Evolutionary conservation across 2,329 filamentous ascomycete genomes (phyloP).

Genomic region (Ceratocystis colombiana): DNA sequence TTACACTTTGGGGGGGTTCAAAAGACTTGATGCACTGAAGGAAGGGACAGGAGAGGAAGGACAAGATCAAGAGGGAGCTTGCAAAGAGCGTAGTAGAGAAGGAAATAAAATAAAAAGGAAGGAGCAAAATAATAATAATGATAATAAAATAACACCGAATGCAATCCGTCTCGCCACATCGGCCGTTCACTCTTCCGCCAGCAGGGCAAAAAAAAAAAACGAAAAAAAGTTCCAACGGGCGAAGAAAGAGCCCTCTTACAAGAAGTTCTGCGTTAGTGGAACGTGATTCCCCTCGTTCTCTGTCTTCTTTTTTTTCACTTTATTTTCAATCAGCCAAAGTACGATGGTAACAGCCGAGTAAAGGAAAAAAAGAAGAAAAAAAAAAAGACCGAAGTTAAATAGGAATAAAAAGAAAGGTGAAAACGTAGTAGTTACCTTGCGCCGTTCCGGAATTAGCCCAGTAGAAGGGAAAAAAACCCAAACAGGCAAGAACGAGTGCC

Average conservation of each 20-base stretch:
- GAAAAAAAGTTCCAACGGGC: neutral
- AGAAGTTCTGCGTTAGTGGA: neutral
- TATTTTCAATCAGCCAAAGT: no score
- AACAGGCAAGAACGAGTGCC: constrained; percentile 1
- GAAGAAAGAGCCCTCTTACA: neutral
- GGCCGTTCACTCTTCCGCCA: neutral
- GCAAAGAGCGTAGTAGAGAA: neutral
- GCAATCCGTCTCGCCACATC: neutral
- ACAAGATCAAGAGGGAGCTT: neutral
- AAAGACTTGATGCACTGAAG: neutral
- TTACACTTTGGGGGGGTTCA: neutral
- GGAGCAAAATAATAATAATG: neutral
- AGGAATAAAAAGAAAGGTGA: neutral
- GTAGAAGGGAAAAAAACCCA: neutral
- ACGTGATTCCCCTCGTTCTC: neutral
- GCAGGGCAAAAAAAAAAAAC: neutral
- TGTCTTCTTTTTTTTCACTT: neutral
- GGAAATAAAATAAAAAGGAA: neutral
- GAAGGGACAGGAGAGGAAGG: no score
- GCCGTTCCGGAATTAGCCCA: neutral
- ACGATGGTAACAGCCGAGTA: no score
- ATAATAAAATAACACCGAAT: no score
- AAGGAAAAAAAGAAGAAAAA: no score
- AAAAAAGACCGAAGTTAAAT: no score
- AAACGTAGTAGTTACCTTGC: neutral